Base-by-base conservation (phyloP, 2,329 filamentous ascomycete species). In the Xylaria sp. region DNA sequence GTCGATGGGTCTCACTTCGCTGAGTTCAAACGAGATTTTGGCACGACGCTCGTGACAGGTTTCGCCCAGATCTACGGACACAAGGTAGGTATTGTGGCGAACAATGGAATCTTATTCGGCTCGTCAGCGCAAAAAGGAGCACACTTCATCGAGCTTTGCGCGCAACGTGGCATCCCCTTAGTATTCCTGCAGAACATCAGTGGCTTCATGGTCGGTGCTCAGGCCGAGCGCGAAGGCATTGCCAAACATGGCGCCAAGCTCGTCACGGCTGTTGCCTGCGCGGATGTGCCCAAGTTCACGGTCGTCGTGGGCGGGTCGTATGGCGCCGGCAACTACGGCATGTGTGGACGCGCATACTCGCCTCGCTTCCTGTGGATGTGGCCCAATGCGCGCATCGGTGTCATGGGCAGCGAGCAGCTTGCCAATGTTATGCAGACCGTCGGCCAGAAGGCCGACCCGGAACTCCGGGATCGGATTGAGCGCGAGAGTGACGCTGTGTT, bases 181-280 rank as follows among this genome's bases (percentile, higher is more conserved):
- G 87, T 98, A 60, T 98, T 98, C 82, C 84, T 99, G 23, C 96
- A 99, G 80, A 98, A 99, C 81, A 98, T 99, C 79, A 91, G 91
- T 6, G 96, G 96, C 52, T 99, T 99, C 87, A 99, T 99, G 96
- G 96, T 99, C 39, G 96, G 96, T 52, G 88, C 90, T 20, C 93
- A 96, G 76, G 94, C 95, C 0, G 96, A 99, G 82, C 91, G 92
- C 64, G 95, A 95, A 62, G 96, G 96, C 13, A 98, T 99, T 75
- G 96, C 96, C 64, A 98, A 98, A 86, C 97, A 98, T 78, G 96
- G 96, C 50, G 96, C 96, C 6, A 98, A 99, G 83, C 89, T 99
- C 20, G 96, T 98, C 34, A 97, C 94, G 2, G 96, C 95, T 8
- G 96, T 98, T 12, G 93, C 94, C 9, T 98, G 94, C 78, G 94